Percentiles rank a stretch among this genome's conserved stretches.
phyloP scores from a whole-genome alignment of 805 yeast genomes.

The Vanderwaltozyma polyspora region DNA sequence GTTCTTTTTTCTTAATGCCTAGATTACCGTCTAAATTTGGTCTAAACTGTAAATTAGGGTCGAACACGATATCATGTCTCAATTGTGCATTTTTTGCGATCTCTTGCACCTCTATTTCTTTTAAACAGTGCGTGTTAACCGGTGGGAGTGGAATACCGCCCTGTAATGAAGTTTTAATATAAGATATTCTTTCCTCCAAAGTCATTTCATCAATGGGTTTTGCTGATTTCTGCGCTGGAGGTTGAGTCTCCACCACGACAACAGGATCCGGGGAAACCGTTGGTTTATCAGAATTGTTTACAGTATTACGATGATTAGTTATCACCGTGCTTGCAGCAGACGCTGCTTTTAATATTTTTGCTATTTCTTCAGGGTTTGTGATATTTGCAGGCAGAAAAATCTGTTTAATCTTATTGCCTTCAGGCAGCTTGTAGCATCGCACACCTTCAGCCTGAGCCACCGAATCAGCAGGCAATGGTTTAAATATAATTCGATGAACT shows the following conservation, averaged over 20 bases:
- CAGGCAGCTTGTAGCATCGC: not conserved
- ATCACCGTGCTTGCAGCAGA: constrained; percentile 8
- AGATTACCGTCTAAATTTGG: constrained; percentile 87
- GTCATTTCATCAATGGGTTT: constrained; percentile 7
- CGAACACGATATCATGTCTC: constrained; percentile 85
- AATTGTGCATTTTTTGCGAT: constrained; percentile 84
- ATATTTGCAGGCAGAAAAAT: constrained; percentile 1
- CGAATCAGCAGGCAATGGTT: constrained; percentile 1
- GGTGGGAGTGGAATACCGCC: constrained; percentile 59
- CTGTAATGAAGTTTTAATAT: constrained; percentile 11
- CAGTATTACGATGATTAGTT: no score
- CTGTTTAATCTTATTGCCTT: not conserved
- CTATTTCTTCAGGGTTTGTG: constrained; percentile 2
- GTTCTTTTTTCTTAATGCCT: constrained; percentile 61
- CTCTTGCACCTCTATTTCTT: constrained; percentile 79
- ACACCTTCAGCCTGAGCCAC: not conserved
- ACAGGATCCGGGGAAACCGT: not conserved
- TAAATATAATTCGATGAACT: not conserved
- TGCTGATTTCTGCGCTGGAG: not conserved
- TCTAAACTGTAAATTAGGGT: constrained; percentile 83
- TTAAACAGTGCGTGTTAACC: constrained; percentile 64
- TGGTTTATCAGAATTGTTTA: no score
- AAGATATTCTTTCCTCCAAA: constrained; percentile 16
- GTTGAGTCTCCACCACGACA: not conserved
- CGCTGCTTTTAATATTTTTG: constrained; percentile 2